A percentile compares a stretch with the other conserved stretches of the same genome.
phyloP scores from a whole-genome alignment of 2,329 filamentous ascomycete species.

The Trichoderma arundinaceum region DNA sequence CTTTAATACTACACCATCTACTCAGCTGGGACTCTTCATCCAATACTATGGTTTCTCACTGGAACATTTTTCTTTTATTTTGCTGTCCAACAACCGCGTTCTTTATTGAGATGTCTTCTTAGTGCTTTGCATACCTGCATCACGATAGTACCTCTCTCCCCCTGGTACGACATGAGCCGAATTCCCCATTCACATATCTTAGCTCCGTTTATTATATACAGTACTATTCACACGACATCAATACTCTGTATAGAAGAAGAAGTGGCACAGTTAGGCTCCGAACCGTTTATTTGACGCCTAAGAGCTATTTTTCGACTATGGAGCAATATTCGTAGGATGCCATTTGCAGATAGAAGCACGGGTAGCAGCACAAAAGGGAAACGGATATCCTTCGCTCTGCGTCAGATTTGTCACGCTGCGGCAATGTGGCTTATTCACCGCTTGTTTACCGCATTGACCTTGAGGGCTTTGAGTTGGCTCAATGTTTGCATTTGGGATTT shows the following conservation, averaged over 20 bases:
- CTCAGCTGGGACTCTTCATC: neutral
- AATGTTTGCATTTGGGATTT: conserved; percentile 2
- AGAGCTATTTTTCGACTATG: neutral
- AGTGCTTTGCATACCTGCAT: neutral
- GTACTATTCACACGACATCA: conserved; percentile 8
- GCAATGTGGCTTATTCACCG: neutral
- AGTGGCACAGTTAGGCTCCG: neutral
- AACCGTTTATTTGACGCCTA: neutral
- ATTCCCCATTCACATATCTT: neutral
- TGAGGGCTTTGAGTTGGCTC: neutral
- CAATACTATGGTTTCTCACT: neutral
- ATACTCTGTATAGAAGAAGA: neutral
- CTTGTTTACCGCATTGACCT: neutral
- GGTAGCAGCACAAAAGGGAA: neutral
- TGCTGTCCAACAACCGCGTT: neutral
- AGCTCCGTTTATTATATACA: conserved; percentile 5
- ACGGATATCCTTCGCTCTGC: neutral
- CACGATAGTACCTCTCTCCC: neutral
- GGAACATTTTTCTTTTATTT: neutral
- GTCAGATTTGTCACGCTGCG: neutral
- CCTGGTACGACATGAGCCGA: neutral
- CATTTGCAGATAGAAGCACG: neutral
- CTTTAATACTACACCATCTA: neutral
- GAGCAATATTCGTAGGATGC: conserved; percentile 3
- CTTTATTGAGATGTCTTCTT: neutral